These are phyloP conservation scores for Crotalaria pallida DNA, from an alignment of 306 rosid genomes.

Conservation along the genomic window DNA sequence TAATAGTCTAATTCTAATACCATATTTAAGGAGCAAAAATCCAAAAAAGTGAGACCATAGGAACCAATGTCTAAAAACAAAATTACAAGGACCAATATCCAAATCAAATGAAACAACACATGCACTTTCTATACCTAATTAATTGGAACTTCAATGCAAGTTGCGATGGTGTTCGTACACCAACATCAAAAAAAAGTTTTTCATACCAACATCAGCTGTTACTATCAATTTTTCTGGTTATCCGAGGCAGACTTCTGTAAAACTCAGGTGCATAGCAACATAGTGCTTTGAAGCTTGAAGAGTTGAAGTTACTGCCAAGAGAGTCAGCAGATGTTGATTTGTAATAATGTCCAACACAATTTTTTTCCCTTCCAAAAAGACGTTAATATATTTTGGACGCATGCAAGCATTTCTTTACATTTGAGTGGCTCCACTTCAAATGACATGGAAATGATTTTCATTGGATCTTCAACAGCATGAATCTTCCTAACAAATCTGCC, in stretches of 20 bases:
- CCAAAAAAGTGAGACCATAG: too few relatives aligned
- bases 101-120: too few relatives aligned
- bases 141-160: not conserved
- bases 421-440: not conserved
- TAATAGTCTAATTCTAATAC: too few relatives aligned
- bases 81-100: not conserved
- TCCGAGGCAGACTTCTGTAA: not conserved
- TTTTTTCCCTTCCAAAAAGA: not conserved
- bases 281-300: not conserved
- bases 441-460: not conserved
- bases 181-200: too few relatives aligned
- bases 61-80: too few relatives aligned
- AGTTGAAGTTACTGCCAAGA: not conserved
- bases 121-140: not conserved
- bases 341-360: conserved; percentile 19
- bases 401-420: not conserved
- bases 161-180: not conserved
- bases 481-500: not conserved
- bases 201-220: not conserved
- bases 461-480: not conserved
- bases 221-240: not conserved
- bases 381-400: conserved; percentile 8
- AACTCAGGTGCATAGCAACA: not conserved
- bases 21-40: too few relatives aligned
- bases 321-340: conserved; percentile 15